Evolutionary conservation across 768 basidiomycete species (phyloP).

Genomic region (Agaricus sinodeliciosus): DNA sequence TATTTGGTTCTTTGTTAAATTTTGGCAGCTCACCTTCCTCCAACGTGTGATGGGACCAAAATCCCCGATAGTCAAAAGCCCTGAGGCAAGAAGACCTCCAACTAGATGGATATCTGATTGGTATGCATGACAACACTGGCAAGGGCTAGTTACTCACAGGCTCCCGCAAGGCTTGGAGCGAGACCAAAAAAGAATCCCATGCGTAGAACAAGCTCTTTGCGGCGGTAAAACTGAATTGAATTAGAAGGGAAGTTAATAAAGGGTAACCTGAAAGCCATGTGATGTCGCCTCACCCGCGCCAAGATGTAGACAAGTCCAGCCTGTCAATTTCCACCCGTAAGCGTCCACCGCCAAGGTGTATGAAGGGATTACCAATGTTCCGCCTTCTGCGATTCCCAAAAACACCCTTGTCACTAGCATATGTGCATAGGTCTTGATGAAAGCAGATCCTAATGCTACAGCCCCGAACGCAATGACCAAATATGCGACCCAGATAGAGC

Average conservation of each 20-base stretch:
- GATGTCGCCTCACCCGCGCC: constrained; percentile 24
- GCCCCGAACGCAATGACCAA: constrained; percentile 32
- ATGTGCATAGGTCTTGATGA: constrained; percentile 26
- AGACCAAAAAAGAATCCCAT: constrained; percentile 30
- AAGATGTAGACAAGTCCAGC: constrained; percentile 33
- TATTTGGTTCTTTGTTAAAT: background rate
- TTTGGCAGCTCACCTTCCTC: constrained; percentile 19
- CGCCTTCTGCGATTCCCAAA: constrained; percentile 35
- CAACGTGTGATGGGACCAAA: constrained; percentile 26
- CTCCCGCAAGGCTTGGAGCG: constrained; percentile 27
- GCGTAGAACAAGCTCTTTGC: constrained; percentile 27
- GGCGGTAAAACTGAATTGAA: constrained; percentile 27
- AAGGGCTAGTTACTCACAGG: constrained; percentile 21
- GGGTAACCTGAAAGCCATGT: background rate
- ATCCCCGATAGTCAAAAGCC: constrained; percentile 22
- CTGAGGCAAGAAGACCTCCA: constrained; percentile 32
- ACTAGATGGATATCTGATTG: constrained; percentile 16
- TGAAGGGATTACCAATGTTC: constrained; percentile 27
- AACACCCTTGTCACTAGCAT: constrained; percentile 32
- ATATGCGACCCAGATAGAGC: constrained; percentile 30
- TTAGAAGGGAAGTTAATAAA: too few relatives aligned
- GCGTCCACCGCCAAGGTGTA: background rate
- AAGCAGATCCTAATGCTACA: constrained; percentile 31
- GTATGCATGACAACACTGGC: background rate
- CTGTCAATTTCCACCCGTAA: constrained; percentile 14